phyloP scores from a whole-genome alignment of 805 yeast genomes.

The Suhomyces tanzawaensis region DNA sequence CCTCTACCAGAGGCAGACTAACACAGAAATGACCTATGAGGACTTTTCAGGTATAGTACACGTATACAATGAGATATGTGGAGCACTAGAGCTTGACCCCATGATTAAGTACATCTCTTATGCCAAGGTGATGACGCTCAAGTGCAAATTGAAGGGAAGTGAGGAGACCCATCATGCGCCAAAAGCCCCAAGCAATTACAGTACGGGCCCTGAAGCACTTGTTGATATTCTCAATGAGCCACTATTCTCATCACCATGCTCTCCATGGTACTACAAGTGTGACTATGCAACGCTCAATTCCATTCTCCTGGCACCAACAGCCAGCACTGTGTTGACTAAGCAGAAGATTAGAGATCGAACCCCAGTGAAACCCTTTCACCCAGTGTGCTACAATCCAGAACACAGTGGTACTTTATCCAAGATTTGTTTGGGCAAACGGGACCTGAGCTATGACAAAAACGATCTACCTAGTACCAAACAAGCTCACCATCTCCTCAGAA shows the following conservation, averaged over 20 bases:
- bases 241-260: background rate
- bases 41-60: conserved; percentile 8
- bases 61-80: conserved; percentile 19
- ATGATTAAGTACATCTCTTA: conserved; percentile 13
- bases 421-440: conserved; percentile 19
- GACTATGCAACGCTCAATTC: conserved; percentile 4
- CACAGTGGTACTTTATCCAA: conserved; percentile 32
- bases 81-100: conserved; percentile 6
- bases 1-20: conserved; percentile 1
- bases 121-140: conserved; percentile 13
- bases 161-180: background rate
- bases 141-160: conserved; percentile 7
- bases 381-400: conserved; percentile 45
- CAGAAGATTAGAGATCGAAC: conserved; percentile 42
- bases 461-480: background rate
- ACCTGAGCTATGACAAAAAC: background rate
- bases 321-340: conserved; percentile 38
- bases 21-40: background rate
- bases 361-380: conserved; percentile 41
- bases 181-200: no score
- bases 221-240: background rate
- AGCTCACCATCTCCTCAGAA: conserved; percentile 5
- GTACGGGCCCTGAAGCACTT: no score
- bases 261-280: conserved; percentile 3
- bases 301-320: conserved; percentile 27